Evolutionary conservation across 352 stramenopile genomes (phyloP).

Genomic region (Pythium guiyangense): DNA sequence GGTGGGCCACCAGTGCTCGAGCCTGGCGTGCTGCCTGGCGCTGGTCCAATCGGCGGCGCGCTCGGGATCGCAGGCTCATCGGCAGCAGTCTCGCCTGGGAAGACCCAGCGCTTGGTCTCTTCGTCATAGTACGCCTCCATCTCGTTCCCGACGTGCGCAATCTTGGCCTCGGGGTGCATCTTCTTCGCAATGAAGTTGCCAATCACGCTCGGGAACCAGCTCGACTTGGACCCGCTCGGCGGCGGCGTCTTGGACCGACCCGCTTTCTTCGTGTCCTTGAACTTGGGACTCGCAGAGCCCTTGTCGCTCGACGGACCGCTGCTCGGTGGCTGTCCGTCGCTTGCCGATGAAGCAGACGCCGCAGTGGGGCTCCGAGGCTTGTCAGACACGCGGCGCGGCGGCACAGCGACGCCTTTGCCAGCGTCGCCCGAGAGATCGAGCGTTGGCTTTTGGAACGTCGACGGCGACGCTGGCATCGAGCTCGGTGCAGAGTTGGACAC

Average conservation of each 20-base stretch:
- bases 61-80: constrained; percentile 63
- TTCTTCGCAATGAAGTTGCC: constrained; percentile 55
- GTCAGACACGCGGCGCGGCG: constrained; percentile 8
- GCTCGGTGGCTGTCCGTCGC: neutral
- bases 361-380: constrained; percentile 10
- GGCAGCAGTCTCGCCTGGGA: constrained; percentile 66
- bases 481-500: constrained; percentile 14
- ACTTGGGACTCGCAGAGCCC: constrained; percentile 60
- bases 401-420: constrained; percentile 17
- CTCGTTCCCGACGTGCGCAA: constrained; percentile 69
- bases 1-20: constrained; percentile 23
- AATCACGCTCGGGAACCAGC: constrained; percentile 53
- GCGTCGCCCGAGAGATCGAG: constrained; percentile 41
- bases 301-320: constrained; percentile 67
- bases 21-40: constrained; percentile 44
- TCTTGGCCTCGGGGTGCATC: constrained; percentile 83
- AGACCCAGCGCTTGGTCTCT: constrained; percentile 84
- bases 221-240: constrained; percentile 55
- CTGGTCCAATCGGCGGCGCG: constrained; percentile 60
- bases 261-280: constrained; percentile 55
- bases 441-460: constrained; percentile 32
- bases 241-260: constrained; percentile 76
- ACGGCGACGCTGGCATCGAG: constrained; percentile 16
- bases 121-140: constrained; percentile 84
- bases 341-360: neutral